A percentile compares a stretch with the other conserved stretches of the same genome.
Evolutionary conservation across 108 stramenopile species (phyloP).

Genomic region (Thalassiosira profunda): DNA sequence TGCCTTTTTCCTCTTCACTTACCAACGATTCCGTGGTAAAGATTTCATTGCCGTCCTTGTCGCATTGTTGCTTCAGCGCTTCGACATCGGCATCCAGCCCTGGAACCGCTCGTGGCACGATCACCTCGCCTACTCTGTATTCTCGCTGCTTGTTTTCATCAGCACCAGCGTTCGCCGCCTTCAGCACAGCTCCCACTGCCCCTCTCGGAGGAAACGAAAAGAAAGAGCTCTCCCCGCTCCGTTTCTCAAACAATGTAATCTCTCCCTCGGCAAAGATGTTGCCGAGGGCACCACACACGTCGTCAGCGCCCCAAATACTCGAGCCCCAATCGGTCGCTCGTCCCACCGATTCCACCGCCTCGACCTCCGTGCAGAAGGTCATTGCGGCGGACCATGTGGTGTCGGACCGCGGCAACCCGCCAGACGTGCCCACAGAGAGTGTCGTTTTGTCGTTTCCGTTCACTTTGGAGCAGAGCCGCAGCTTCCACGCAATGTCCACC

Average conservation of each 20-base stretch:
- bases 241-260: constrained; percentile 39
- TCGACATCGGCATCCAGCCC: constrained; percentile 12
- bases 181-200: constrained; percentile 32
- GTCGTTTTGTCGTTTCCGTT: background rate
- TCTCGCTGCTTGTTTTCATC: constrained; percentile 1
- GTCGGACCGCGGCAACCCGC: constrained; percentile 52
- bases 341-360: constrained; percentile 48
- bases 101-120: constrained; percentile 43
- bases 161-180: background rate
- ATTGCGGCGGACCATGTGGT: constrained; percentile 57
- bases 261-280: constrained; percentile 37
- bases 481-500: constrained; percentile 55
- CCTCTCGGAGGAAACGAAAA: constrained; percentile 35
- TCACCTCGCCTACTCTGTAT: constrained; percentile 61
- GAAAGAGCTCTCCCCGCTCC: constrained; percentile 42
- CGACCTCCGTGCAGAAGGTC: constrained; percentile 48
- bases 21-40: constrained; percentile 44
- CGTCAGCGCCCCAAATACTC: constrained; percentile 31
- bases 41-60: constrained; percentile 40
- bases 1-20: constrained; percentile 16
- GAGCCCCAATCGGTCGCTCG: constrained; percentile 58
- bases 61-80: constrained; percentile 36
- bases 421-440: constrained; percentile 42
- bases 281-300: constrained; percentile 34
- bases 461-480: constrained; percentile 27